Conservation (phyloP, 1,139 yeast species). For the Taphrina communis region DNA sequence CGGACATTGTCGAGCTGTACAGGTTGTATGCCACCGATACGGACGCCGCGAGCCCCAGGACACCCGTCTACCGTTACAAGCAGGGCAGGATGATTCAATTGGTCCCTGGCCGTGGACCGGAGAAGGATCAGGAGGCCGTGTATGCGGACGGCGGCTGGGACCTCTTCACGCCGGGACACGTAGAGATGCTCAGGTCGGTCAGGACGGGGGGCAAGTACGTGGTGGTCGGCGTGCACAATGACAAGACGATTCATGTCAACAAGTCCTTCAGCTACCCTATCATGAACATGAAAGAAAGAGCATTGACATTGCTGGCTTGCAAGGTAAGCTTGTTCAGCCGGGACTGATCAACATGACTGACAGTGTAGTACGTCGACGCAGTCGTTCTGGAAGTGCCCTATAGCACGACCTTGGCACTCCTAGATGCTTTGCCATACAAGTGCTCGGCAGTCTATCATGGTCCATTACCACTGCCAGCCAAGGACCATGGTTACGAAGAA, state of each 20-base stretch:
- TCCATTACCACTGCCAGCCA: slow-evolving; percentile 56
- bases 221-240: slow-evolving; percentile 75
- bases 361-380: slow-evolving; percentile 30
- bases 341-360: not conserved
- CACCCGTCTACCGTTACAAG: slow-evolving; percentile 30
- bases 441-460: slow-evolving; percentile 65
- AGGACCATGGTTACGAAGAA: slow-evolving; percentile 56
- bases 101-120: slow-evolving; percentile 47
- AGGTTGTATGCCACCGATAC: slow-evolving; percentile 47
- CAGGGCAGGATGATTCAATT: slow-evolving; percentile 46
- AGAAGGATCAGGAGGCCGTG: slow-evolving; percentile 48
- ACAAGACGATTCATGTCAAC: slow-evolving; percentile 58
- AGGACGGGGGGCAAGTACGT: slow-evolving; percentile 56
- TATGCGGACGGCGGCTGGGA: slow-evolving; percentile 90
- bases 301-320: slow-evolving; percentile 87
- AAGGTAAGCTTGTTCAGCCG: slow-evolving; percentile 48
- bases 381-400: slow-evolving; percentile 73
- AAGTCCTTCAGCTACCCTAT: slow-evolving; percentile 78
- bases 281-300: slow-evolving; percentile 85
- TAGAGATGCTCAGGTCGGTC: slow-evolving; percentile 65
- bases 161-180: slow-evolving; percentile 91
- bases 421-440: slow-evolving; percentile 52
- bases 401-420: slow-evolving; percentile 56
- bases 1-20: slow-evolving; percentile 14
- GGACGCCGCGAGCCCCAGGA: slow-evolving; percentile 44